Evolutionary conservation across 306 rosid species (phyloP).

Genomic region (Trifolium repens): DNA sequence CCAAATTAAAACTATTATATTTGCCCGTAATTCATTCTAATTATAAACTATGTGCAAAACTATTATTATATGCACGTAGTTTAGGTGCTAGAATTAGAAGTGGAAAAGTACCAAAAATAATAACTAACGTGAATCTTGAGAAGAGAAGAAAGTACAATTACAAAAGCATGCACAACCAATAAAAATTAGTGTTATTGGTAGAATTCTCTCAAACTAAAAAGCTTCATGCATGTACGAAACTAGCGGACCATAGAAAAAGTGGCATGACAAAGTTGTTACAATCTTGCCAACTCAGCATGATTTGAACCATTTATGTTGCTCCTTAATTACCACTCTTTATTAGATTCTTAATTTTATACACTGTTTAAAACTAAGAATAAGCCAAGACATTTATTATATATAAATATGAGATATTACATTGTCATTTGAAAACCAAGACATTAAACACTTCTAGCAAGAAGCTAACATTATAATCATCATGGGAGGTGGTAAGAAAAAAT

Average conservation of each 20-base stretch:
- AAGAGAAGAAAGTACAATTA: slow-evolving; percentile 31
- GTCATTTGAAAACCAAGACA: slow-evolving; percentile 23
- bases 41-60: background rate
- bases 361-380: background rate
- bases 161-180: slow-evolving; percentile 32
- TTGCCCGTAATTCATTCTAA: background rate
- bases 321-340: slow-evolving; percentile 25
- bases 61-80: background rate
- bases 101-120: slow-evolving; percentile 23
- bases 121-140: slow-evolving; percentile 32
- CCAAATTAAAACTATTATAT: background rate
- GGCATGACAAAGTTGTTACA: slow-evolving; percentile 34
- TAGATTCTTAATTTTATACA: slow-evolving; percentile 29
- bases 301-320: slow-evolving; percentile 37
- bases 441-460: background rate
- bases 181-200: slow-evolving; percentile 28
- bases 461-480: slow-evolving; percentile 38
- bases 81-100: background rate
- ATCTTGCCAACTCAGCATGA: slow-evolving; percentile 15
- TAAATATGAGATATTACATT: slow-evolving; percentile 2
- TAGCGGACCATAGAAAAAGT: slow-evolving; percentile 45
- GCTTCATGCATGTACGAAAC: slow-evolving; percentile 41
- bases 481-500: slow-evolving; percentile 52
- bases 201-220: slow-evolving; percentile 5
- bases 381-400: background rate